These are phyloP conservation scores for Chaetomium olivaceum DNA, from an alignment of 2,329 filamentous ascomycete species.

Conservation along the genomic window DNA sequence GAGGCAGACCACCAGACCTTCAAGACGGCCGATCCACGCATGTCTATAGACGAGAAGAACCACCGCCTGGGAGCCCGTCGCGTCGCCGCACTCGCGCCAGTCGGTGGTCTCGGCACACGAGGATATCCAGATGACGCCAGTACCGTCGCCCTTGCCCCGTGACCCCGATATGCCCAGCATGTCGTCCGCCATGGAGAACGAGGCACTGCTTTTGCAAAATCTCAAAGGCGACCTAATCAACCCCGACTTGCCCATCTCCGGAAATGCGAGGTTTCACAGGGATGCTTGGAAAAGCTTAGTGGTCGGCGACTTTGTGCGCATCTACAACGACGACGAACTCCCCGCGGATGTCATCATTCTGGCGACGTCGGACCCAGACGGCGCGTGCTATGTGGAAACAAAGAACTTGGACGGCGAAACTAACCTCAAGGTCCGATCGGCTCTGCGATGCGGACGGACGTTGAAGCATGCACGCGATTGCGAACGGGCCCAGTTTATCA, in stretches of 20 bases:
- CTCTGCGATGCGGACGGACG: conserved; percentile 78
- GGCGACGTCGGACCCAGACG: conserved; percentile 89
- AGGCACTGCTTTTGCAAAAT: conserved; percentile 44
- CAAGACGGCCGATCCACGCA: conserved; percentile 58
- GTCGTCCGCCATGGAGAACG: conserved; percentile 41
- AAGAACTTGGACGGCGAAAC: conserved; percentile 98
- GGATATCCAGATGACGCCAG: conserved; percentile 94
- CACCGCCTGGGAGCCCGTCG: conserved; percentile 55
- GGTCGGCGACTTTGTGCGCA: conserved; percentile 92
- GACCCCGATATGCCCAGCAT: conserved; percentile 39
- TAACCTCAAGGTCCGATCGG: conserved; percentile 91
- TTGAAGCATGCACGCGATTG: conserved; percentile 90
- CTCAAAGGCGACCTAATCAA: conserved; percentile 69
- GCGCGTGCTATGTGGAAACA: conserved; percentile 95
- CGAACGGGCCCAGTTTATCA: conserved; percentile 80
- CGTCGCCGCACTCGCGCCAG: conserved; percentile 52
- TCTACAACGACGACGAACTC: conserved; percentile 95
- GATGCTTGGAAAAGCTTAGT: conserved; percentile 94
- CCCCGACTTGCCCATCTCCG: conserved; percentile 61
- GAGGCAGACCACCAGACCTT: conserved; percentile 51
- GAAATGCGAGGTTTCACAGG: conserved; percentile 82
- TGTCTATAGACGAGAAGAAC: conserved; percentile 66
- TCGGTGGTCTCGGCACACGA: conserved; percentile 60
- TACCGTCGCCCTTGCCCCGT: conserved; percentile 73
- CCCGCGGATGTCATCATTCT: conserved; percentile 91